Base-by-base conservation (phyloP, 495 filamentous ascomycete species). In the Xylaria bambusicola region DNA sequence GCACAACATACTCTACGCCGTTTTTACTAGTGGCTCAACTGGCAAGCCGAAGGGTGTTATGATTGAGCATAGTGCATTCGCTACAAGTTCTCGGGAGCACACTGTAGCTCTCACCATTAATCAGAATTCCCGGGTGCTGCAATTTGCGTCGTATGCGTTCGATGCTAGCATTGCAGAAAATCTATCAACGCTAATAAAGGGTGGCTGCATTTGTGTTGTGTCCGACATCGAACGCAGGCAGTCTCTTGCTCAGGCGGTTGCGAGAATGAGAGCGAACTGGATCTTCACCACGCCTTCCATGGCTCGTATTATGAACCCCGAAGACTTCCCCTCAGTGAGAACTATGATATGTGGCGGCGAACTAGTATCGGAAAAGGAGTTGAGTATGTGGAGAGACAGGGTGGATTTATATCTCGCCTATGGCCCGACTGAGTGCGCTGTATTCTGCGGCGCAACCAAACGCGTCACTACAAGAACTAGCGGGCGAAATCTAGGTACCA, bases 81-180 rank as follows among this genome's bases (percentile, higher is more conserved):
- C 31, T 18, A 23, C 27, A 46, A n/a, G 55, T 41, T 3, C 44
- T 62, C 20, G 54, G 48, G 47, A 18, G 56, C 58, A n/a, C 50
- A 58, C 10, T 49, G 38, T 17, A 49, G 31, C 46, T 49, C 46
- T 5, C 52, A 20, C 44, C 60, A n/a, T n/a, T n/a, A n/a, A n/a
- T n/a, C n/a, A n/a, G n/a, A n/a, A n/a, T n/a, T n/a, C n/a, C n/a
- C n/a, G 80, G 0, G 71, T 77, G 1, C 66, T 85, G 17, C 83
- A 88, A 54, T 87, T 84, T 53, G 80, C 84, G 9, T 80, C 81
- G 24, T 84, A 81, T 50, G 82, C 82, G 0, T 88, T 86, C 45
- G 85, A 88, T 50, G 79, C 78, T 12, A 80, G 79, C 27, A 70
- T 86, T 12, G n/a, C 61, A 81, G 12, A 83, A 87, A 20, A 81